Evolutionary conservation across 2,329 filamentous ascomycete species (phyloP), one percentile per base, ranked within the genome.

Genomic region (Apiospora kogelbergensis): DNA sequence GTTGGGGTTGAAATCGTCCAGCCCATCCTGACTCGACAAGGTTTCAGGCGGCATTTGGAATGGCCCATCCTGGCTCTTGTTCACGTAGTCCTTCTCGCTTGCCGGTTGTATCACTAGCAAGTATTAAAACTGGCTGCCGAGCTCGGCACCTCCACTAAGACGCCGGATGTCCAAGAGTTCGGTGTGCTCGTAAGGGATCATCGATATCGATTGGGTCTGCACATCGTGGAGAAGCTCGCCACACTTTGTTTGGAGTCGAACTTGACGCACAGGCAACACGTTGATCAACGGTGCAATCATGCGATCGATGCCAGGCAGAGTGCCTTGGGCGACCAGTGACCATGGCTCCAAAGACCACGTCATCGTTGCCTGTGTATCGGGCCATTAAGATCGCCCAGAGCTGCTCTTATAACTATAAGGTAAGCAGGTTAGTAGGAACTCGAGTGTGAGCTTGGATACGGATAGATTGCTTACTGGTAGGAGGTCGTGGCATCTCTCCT

Each of bases 1-100:
- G 44, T 67, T 67, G 24, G 65, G 65, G 24, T 67, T 67, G 44
- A 67, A 67, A n/a, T 67, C 65, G 45, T 67, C 65, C 45, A 67
- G 41, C 42, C 65, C 65, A n/a, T 67, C 33, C 13, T 44, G 41
- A n/a, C 45, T 67, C 24, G 65, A 67, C 45, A 67, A 20, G 44
- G 45, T 37, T 15, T 40, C 65, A 13, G 65, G 65, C 1, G 42
- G 44, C 1, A 26, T 1, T n/a, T 11, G 44, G 30, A 67, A 67
- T 10, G 44, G 65, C 2, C 65, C 45, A 2, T 53, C 7, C 1
- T 53, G 57, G 20, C 22, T 33, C 20, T 63, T 26, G 17, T 26
- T 20, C 15, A 37, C 42, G 13, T 46, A 48, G 13, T 66, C 65
- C 15, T 40, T 67, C 44, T 67, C 26, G 17, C n/a, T 11, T 22